A percentile compares a stretch with the other conserved stretches of the same genome.
These are phyloP conservation scores for Sphaerulina vaccinii DNA, from an alignment of 2,329 filamentous ascomycete species.

Conservation along the genomic window DNA sequence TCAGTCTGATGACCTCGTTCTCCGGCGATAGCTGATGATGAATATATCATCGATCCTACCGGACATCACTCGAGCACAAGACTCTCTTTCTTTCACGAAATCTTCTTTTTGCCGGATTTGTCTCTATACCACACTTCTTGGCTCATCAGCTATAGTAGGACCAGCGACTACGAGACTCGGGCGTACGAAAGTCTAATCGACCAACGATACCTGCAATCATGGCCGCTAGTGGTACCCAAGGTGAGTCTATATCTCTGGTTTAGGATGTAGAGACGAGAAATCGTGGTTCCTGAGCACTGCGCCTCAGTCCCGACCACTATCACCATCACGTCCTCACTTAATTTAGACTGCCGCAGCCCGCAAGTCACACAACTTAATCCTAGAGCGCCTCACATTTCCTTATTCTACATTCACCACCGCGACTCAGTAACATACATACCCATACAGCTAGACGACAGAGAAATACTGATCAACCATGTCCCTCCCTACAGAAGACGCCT, in stretches of 20 bases:
- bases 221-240: background rate
- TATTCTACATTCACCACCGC: too few relatives aligned
- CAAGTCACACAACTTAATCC: too few relatives aligned
- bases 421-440: background rate
- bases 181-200: background rate
- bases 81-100: background rate
- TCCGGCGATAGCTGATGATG: too few relatives aligned
- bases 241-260: conserved; percentile 1
- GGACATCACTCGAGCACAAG: background rate
- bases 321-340: too few relatives aligned
- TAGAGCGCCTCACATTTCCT: too few relatives aligned
- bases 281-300: too few relatives aligned
- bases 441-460: background rate
- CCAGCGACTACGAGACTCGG: background rate
- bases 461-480: background rate
- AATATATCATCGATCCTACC: too few relatives aligned
- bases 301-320: too few relatives aligned
- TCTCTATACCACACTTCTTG: background rate
- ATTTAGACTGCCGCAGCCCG: too few relatives aligned
- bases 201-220: background rate
- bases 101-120: background rate
- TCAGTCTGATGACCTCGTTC: too few relatives aligned
- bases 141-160: background rate
- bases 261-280: too few relatives aligned
- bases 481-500: conserved; percentile 23